Conservation (phyloP, 257 asterid species). For the Ophiorrhiza pumila region DNA sequence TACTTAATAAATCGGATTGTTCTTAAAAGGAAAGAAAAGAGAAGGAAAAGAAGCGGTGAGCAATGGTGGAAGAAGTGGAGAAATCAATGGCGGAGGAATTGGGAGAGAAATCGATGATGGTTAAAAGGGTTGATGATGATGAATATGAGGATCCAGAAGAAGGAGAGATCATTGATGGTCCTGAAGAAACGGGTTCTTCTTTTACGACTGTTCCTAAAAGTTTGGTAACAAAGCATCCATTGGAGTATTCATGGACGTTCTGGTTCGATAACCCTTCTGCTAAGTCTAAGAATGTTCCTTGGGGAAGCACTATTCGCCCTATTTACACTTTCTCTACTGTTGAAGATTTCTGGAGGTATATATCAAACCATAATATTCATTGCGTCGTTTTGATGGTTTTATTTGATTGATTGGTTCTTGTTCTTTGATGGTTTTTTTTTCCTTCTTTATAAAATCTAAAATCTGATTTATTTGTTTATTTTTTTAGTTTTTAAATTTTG, state of each 20-base stretch:
- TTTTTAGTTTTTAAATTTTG: no score
- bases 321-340: slow-evolving; percentile 49
- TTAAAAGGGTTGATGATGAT: neutral
- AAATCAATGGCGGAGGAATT: neutral
- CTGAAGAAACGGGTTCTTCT: slow-evolving; percentile 23
- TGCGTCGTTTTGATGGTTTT: neutral
- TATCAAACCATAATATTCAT: neutral
- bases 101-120: neutral
- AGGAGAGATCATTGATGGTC: slow-evolving; percentile 37
- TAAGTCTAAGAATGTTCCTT: slow-evolving; percentile 27
- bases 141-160: slow-evolving; percentile 31
- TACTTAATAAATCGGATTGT: no score
- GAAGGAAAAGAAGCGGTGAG: neutral
- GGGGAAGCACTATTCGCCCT: slow-evolving; percentile 43
- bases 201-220: slow-evolving; percentile 7
- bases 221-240: slow-evolving; percentile 28
- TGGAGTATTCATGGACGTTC: slow-evolving; percentile 47
- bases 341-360: slow-evolving; percentile 52
- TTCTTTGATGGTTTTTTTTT: neutral
- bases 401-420: neutral
- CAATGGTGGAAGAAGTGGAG: slow-evolving; percentile 6
- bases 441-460: no score
- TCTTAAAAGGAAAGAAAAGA: neutral
- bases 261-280: slow-evolving; percentile 42
- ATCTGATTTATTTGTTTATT: no score